Conservation (phyloP, 1,139 yeast genomes). For the Pichia kudriavzevii region DNA sequence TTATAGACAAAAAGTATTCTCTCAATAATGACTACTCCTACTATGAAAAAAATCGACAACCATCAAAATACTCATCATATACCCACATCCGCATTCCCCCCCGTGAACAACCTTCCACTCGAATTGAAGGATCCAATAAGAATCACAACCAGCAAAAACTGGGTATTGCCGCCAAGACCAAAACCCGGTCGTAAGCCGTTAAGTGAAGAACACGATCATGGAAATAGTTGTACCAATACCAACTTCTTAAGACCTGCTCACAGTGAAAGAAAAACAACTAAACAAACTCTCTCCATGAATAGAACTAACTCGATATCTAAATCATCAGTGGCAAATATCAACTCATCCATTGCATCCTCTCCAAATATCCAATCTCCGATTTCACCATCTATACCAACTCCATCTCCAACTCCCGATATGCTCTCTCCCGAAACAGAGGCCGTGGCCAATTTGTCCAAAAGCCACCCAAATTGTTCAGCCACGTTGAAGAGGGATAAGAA, state of each 20-base stretch:
- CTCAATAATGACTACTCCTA: too few species aligned
- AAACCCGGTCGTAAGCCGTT: slow-evolving; percentile 26
- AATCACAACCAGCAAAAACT: slow-evolving; percentile 22
- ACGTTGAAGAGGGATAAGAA: too few species aligned
- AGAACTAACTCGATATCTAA: too few species aligned
- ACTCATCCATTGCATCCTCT: neutral
- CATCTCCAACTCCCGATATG: slow-evolving; percentile 12
- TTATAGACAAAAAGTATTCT: too few species aligned
- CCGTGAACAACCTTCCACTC: slow-evolving; percentile 9
- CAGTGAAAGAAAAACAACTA: neutral
- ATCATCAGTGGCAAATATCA: too few species aligned
- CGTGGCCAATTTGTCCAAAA: neutral
- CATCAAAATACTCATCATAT: slow-evolving; percentile 3
- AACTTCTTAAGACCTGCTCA: too few species aligned
- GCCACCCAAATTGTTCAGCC: neutral
- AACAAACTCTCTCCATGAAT: too few species aligned
- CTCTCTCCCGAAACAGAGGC: slow-evolving; percentile 7
- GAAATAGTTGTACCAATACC: too few species aligned
- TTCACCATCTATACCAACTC: slow-evolving; percentile 6
- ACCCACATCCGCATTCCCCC: slow-evolving; percentile 12
- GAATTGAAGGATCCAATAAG: slow-evolving; percentile 13
- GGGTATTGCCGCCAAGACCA: slow-evolving; percentile 29
- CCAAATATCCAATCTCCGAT: slow-evolving; percentile 6
- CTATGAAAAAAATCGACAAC: too few species aligned
- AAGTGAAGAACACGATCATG: too few species aligned